A percentile compares a stretch with the other conserved stretches of the same genome.
Evolutionary conservation across 2,329 filamentous ascomycete genomes (phyloP).

Genomic region (Pyricularia sp.): DNA sequence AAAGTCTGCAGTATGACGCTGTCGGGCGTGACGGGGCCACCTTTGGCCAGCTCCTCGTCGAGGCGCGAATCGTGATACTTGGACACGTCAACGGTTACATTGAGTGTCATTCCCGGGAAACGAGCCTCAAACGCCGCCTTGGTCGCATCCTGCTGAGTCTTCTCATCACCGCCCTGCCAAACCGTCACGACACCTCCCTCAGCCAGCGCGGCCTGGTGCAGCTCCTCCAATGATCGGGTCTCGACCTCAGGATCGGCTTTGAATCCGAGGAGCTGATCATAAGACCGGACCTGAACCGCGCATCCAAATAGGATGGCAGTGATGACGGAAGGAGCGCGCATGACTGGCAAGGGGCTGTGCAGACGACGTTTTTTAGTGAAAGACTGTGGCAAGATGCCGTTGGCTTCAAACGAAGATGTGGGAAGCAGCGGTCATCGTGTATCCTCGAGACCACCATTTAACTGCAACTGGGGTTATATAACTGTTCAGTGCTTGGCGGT

Average conservation of each 20-base stretch:
- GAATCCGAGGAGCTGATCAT: background rate
- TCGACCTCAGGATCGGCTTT: constrained; percentile 10
- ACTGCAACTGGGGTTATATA: too few relatives aligned
- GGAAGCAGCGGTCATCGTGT: too few relatives aligned
- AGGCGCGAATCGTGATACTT: constrained; percentile 42
- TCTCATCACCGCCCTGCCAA: constrained; percentile 40
- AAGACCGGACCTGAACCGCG: background rate
- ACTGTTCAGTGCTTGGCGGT: too few relatives aligned
- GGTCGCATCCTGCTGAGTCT: constrained; percentile 25
- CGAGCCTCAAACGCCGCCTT: constrained; percentile 32
- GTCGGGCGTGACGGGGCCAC: constrained; percentile 30
- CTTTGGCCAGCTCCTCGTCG: constrained; percentile 31
- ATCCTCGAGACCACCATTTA: too few relatives aligned
- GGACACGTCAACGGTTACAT: constrained; percentile 44
- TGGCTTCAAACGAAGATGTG: background rate
- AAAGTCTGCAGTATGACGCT: constrained; percentile 38
- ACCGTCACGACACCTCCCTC: constrained; percentile 35
- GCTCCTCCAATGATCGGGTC: constrained; percentile 32
- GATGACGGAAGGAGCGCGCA: background rate
- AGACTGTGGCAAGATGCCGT: background rate
- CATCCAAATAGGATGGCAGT: background rate
- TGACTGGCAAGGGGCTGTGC: background rate
- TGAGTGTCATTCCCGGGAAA: constrained; percentile 41
- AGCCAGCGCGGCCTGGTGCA: constrained; percentile 36
- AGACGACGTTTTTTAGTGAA: background rate